These are phyloP conservation scores for Ustilago shanxiensis DNA, from an alignment of 1,284 basidiomycete genomes.

Conservation along the genomic window DNA sequence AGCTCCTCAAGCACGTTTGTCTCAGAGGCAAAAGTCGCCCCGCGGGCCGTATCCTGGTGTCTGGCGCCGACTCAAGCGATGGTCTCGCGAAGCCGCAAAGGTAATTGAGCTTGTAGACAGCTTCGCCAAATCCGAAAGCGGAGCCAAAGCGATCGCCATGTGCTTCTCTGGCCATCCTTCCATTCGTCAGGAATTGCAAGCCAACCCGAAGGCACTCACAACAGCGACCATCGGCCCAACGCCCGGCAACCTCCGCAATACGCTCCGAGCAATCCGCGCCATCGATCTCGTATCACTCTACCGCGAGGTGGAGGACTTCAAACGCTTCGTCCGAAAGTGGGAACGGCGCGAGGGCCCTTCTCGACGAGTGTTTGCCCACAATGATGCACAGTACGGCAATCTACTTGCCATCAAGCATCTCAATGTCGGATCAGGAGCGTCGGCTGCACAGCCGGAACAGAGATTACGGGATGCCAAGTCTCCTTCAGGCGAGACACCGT, in stretches of 20 bases:
- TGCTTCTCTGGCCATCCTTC: slow-evolving; percentile 51
- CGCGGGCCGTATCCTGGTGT: slow-evolving; percentile 66
- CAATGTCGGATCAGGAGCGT: slow-evolving; percentile 2
- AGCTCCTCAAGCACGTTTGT: slow-evolving; percentile 24
- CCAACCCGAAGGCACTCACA: slow-evolving; percentile 20
- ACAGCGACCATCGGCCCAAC: slow-evolving; percentile 47
- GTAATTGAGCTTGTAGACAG: slow-evolving; percentile 63
- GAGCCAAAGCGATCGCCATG: slow-evolving; percentile 49
- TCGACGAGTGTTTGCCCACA: slow-evolving; percentile 66
- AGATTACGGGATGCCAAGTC: slow-evolving; percentile 27
- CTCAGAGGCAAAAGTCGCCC: slow-evolving; percentile 19
- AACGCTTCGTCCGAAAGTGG: slow-evolving; percentile 60
- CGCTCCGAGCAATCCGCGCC: slow-evolving; percentile 55
- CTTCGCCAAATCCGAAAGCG: slow-evolving; percentile 56
- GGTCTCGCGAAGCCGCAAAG: slow-evolving; percentile 67
- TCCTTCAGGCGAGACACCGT: slow-evolving; percentile 28
- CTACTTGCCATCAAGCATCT: slow-evolving; percentile 58
- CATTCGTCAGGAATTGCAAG: slow-evolving; percentile 39
- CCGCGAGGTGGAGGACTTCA: slow-evolving; percentile 61
- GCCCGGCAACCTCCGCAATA: slow-evolving; percentile 49
- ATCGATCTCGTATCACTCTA: slow-evolving; percentile 60
- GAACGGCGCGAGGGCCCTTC: slow-evolving; percentile 60
- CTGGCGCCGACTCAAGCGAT: slow-evolving; percentile 68
- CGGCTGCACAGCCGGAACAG: slow-evolving; percentile 23
- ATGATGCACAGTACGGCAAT: slow-evolving; percentile 68